These are phyloP conservation scores for Glonium stellatum DNA, from an alignment of 495 filamentous ascomycete genomes.

Conservation along the genomic window DNA sequence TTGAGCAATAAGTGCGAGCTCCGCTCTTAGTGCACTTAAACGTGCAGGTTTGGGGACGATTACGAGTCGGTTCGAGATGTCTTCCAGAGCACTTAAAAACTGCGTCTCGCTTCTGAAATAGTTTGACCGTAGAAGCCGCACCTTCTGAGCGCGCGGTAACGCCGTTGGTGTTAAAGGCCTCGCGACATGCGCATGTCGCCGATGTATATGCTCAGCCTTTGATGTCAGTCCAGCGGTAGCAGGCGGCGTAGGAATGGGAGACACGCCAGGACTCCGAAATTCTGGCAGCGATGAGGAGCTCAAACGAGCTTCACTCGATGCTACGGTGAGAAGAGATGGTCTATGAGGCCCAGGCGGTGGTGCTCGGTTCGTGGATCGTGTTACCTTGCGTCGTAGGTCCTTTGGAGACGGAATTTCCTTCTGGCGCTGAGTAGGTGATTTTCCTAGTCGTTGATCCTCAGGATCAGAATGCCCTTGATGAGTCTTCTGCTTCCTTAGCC, in stretches of 20 bases:
- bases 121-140: constrained; percentile 58
- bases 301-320: constrained; percentile 35
- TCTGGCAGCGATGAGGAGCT: constrained; percentile 66
- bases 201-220: constrained; percentile 43
- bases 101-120: constrained; percentile 69
- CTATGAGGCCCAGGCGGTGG: constrained; percentile 21
- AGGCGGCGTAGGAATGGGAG: constrained; percentile 38
- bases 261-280: constrained; percentile 38
- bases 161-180: constrained; percentile 46
- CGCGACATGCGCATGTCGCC: constrained; percentile 43
- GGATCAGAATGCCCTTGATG: constrained; percentile 36
- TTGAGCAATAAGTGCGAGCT: constrained; percentile 64
- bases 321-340: constrained; percentile 19
- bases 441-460: constrained; percentile 15
- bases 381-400: constrained; percentile 19
- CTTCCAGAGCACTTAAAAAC: constrained; percentile 63
- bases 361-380: constrained; percentile 19
- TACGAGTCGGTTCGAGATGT: constrained; percentile 69
- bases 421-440: constrained; percentile 7
- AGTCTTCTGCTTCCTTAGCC: constrained; percentile 42
- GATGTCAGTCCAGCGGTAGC: constrained; percentile 36
- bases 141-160: constrained; percentile 50
- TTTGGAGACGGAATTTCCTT: constrained; percentile 11
- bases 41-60: constrained; percentile 66
- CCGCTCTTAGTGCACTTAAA: constrained; percentile 66